Percentiles rank a stretch among this genome's conserved stretches.
Evolutionary conservation across 2,329 filamentous ascomycete species (phyloP).

Genomic region (Intubia oerlemansii): DNA sequence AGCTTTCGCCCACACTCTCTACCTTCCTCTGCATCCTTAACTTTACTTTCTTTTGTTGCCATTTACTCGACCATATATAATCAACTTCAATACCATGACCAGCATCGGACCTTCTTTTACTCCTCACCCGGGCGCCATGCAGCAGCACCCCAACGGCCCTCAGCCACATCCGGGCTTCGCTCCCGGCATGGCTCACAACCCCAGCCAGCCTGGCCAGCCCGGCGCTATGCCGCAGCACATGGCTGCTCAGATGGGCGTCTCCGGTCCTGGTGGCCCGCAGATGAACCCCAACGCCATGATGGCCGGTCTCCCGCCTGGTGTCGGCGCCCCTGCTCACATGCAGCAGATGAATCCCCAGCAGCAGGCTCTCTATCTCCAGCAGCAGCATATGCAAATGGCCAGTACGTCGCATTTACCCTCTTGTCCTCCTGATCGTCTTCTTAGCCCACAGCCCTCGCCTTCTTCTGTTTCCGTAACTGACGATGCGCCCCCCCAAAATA

Average conservation of each 20-base stretch:
- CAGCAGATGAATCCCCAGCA: conserved; percentile 43
- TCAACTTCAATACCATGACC: too few species aligned
- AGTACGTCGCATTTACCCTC: too few species aligned
- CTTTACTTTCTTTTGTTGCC: too few species aligned
- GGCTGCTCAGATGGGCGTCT: conserved; percentile 44
- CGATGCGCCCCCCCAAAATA: background rate
- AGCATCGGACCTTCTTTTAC: conserved; percentile 41
- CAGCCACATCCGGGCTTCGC: conserved; percentile 38
- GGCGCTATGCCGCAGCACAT: conserved; percentile 46
- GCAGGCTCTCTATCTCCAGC: too few species aligned
- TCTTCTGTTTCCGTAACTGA: conserved; percentile 1
- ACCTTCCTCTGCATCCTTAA: too few species aligned
- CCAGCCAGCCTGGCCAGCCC: conserved; percentile 45
- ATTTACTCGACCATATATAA: too few species aligned
- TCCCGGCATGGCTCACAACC: conserved; percentile 43
- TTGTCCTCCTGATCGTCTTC: too few species aligned
- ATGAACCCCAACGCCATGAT: conserved; percentile 56
- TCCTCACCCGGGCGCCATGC: conserved; percentile 51
- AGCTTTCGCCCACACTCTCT: too few species aligned
- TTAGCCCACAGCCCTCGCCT: too few species aligned
- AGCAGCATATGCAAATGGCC: conserved; percentile 18
- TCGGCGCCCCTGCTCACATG: conserved; percentile 35
- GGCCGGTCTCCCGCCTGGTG: conserved; percentile 51
- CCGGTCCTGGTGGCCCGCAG: conserved; percentile 47
- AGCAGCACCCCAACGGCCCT: conserved; percentile 45